Conservation (phyloP, 2,329 filamentous ascomycete genomes). For the Aspergillus pseudoglaucus region DNA sequence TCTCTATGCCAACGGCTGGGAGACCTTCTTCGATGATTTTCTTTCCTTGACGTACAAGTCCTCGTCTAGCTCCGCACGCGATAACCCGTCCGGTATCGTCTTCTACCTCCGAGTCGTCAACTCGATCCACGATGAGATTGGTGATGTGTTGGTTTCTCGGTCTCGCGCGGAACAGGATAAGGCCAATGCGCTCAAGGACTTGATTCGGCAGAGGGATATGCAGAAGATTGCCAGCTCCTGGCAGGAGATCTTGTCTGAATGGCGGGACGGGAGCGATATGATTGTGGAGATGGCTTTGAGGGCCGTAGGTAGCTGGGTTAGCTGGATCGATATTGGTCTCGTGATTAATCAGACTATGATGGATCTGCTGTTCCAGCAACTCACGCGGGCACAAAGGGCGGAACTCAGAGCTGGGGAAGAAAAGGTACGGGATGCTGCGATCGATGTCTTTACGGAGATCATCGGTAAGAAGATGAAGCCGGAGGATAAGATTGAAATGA, state of each 20-base stretch:
- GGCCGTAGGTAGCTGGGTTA: slow-evolving; percentile 94
- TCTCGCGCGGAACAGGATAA: slow-evolving; percentile 73
- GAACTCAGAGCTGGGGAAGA: slow-evolving; percentile 64
- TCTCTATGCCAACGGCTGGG: slow-evolving; percentile 80
- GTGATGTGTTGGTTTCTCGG: slow-evolving; percentile 78
- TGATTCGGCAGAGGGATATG: slow-evolving; percentile 79
- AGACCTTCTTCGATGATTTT: slow-evolving; percentile 86
- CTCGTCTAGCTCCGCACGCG: slow-evolving; percentile 50
- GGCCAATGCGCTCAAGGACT: slow-evolving; percentile 84
- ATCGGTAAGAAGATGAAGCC: slow-evolving; percentile 97
- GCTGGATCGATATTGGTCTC: slow-evolving; percentile 95
- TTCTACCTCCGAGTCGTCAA: slow-evolving; percentile 84
- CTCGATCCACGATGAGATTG: slow-evolving; percentile 95
- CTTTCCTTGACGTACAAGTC: slow-evolving; percentile 63
- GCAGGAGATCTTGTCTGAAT: slow-evolving; percentile 81
- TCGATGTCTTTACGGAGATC: slow-evolving; percentile 92
- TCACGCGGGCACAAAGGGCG: slow-evolving; percentile 63
- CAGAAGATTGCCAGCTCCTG: slow-evolving; percentile 81
- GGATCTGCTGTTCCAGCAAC: slow-evolving; percentile 74
- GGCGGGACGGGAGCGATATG: slow-evolving; percentile 61
- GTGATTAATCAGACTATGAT: slow-evolving; percentile 88
- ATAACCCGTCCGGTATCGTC: slow-evolving; percentile 69
- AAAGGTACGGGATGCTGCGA: slow-evolving; percentile 79
- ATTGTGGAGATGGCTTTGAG: slow-evolving; percentile 84
- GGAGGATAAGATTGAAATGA: slow-evolving; percentile 87